Evolutionary conservation across 1,284 basidiomycete genomes (phyloP).

Genomic region (Apiotrichum akiyoshidainum): DNA sequence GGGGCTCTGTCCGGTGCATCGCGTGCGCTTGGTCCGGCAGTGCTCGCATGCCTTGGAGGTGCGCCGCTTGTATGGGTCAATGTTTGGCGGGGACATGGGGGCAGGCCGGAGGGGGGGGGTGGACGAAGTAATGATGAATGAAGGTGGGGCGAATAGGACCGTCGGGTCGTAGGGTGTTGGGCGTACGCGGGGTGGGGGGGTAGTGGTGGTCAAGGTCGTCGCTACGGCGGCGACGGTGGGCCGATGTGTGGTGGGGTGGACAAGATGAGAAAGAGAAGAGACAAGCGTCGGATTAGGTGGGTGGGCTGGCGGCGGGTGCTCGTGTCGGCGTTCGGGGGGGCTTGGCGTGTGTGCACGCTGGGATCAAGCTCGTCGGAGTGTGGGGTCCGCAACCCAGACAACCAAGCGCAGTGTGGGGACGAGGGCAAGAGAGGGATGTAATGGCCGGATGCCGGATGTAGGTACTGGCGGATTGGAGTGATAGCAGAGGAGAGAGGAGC

Average conservation of each 20-base stretch:
- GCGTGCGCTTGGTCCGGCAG: slow-evolving; percentile 25
- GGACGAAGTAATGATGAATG: background rate
- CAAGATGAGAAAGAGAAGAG: too few species aligned
- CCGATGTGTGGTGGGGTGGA: too few species aligned
- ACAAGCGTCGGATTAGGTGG: too few species aligned
- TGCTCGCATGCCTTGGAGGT: slow-evolving; percentile 30
- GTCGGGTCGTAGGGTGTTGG: background rate
- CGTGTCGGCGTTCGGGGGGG: too few species aligned
- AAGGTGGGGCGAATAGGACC: background rate
- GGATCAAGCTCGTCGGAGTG: too few species aligned
- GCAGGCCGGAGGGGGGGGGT: background rate
- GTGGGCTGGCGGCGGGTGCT: too few species aligned
- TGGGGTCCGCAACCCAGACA: background rate
- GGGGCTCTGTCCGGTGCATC: slow-evolving; percentile 25
- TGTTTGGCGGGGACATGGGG: slow-evolving; percentile 11
- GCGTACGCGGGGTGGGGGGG: background rate
- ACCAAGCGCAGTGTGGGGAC: background rate
- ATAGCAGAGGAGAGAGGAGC: too few species aligned
- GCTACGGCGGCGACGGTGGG: too few species aligned
- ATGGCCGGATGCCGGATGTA: background rate
- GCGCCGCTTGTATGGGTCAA: slow-evolving; percentile 18
- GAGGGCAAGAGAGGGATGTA: background rate
- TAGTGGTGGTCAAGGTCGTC: too few species aligned
- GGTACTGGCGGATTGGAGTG: background rate
- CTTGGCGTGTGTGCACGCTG: too few species aligned